A percentile compares a stretch with the other conserved stretches of the same genome.
These are phyloP conservation scores for Chaetomium strumarium DNA, from an alignment of 2,329 filamentous ascomycete species.

Conservation along the genomic window DNA sequence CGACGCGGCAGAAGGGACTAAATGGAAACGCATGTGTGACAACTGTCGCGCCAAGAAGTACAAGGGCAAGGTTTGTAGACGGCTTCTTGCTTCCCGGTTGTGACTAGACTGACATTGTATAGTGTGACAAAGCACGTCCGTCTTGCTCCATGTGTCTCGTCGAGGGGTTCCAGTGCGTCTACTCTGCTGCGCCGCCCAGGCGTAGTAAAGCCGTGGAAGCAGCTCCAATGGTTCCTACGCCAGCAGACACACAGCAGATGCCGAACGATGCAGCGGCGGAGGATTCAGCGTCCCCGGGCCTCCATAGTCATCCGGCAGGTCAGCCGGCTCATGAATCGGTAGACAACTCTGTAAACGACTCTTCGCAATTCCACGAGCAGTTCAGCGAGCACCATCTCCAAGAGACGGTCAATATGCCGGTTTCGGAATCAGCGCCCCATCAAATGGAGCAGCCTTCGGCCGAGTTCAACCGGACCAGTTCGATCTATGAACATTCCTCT, in stretches of 20 bases:
- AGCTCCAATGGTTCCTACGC: slow-evolving; percentile 1
- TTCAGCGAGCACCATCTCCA: slow-evolving; percentile 22
- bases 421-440: slow-evolving; percentile 9
- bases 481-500: slow-evolving; percentile 19
- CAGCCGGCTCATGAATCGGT: not conserved
- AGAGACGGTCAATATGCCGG: slow-evolving; percentile 2
- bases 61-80: slow-evolving; percentile 32
- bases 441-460: slow-evolving; percentile 15
- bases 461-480: slow-evolving; percentile 9
- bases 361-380: slow-evolving; percentile 9
- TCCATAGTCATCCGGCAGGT: slow-evolving; percentile 8
- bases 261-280: slow-evolving; percentile 22
- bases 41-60: slow-evolving; percentile 32
- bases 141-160: slow-evolving; percentile 35
- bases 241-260: not conserved
- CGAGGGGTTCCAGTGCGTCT: slow-evolving; percentile 33
- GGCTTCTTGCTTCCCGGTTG: not conserved
- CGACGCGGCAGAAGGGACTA: slow-evolving; percentile 10
- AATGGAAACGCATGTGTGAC: slow-evolving; percentile 33
- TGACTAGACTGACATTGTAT: slow-evolving; percentile 16
- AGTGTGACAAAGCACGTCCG: slow-evolving; percentile 40
- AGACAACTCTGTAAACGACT: not conserved
- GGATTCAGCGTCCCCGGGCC: slow-evolving; percentile 23
- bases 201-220: slow-evolving; percentile 18
- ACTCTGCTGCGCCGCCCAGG: slow-evolving; percentile 30